A percentile compares a stretch with the other conserved stretches of the same genome.
phyloP scores from a whole-genome alignment of 2,329 filamentous ascomycete genomes.

The Beauveria sp. region DNA sequence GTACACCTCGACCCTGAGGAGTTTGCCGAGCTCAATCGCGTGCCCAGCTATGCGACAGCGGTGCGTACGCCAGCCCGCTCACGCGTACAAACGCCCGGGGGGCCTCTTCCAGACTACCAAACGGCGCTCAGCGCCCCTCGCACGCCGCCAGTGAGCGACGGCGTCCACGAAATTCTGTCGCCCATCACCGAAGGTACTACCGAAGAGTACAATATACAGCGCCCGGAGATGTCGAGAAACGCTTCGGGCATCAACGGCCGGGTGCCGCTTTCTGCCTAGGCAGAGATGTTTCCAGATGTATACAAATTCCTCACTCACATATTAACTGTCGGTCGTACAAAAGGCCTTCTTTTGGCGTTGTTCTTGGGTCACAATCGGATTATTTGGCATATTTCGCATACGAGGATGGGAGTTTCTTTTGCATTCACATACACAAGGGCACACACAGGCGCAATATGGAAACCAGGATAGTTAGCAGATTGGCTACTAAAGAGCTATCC shows the following conservation, averaged over 20 bases:
- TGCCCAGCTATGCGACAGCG: conserved; percentile 71
- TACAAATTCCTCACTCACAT: background rate
- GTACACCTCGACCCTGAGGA: conserved; percentile 51
- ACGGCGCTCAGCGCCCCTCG: conserved; percentile 49
- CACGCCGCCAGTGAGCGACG: conserved; percentile 35
- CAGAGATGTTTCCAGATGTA: background rate
- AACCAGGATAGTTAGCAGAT: background rate
- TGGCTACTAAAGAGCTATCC: background rate
- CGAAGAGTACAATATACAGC: background rate
- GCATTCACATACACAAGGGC: background rate
- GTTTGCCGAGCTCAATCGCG: conserved; percentile 59
- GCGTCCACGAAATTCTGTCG: conserved; percentile 20
- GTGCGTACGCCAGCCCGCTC: conserved; percentile 56
- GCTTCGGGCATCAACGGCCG: conserved; percentile 8
- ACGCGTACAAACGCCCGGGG: conserved; percentile 39
- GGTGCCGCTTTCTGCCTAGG: background rate
- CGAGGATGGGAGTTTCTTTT: background rate
- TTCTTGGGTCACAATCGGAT: background rate
- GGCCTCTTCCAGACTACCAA: conserved; percentile 58
- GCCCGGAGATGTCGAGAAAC: background rate
- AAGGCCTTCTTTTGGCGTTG: background rate
- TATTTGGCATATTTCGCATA: background rate
- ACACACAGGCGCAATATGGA: background rate
- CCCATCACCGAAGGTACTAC: conserved; percentile 25
- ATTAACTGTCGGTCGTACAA: background rate